Evolutionary conservation across 2,329 filamentous ascomycete species (phyloP).

Genomic region (Aspergillus unguis): DNA sequence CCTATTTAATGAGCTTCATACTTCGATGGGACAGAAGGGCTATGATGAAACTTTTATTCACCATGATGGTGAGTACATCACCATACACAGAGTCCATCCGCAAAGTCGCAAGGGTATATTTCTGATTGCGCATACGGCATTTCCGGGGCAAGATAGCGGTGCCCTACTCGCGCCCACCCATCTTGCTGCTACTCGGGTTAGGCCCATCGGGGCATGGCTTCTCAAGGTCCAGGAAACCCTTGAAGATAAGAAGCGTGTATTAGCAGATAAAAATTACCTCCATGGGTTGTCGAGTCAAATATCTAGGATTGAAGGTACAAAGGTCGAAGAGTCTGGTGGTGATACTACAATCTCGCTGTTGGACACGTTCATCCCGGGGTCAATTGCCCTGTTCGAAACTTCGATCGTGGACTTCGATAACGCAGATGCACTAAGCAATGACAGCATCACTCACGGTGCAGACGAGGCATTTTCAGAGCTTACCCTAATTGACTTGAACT

Average conservation of each 20-base stretch:
- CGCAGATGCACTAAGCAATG: slow-evolving; percentile 76
- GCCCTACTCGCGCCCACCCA: slow-evolving; percentile 75
- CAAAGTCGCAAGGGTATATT: slow-evolving; percentile 91
- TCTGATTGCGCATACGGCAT: slow-evolving; percentile 92
- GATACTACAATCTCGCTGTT: slow-evolving; percentile 78
- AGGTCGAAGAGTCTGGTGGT: slow-evolving; percentile 66
- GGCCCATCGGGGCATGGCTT: slow-evolving; percentile 85
- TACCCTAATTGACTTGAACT: slow-evolving; percentile 81
- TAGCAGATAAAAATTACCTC: slow-evolving; percentile 68
- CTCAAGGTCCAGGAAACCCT: slow-evolving; percentile 80
- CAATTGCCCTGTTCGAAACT: slow-evolving; percentile 92
- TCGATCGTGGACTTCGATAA: slow-evolving; percentile 90
- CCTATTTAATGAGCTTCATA: slow-evolving; percentile 90
- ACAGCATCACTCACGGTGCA: slow-evolving; percentile 71
- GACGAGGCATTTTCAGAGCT: slow-evolving; percentile 73
- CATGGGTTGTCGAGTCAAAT: slow-evolving; percentile 82
- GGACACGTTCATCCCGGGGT: slow-evolving; percentile 84
- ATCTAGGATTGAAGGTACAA: slow-evolving; percentile 68
- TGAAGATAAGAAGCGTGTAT: slow-evolving; percentile 62
- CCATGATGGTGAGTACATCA: slow-evolving; percentile 94
- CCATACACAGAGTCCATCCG: slow-evolving; percentile 90
- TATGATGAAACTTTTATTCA: slow-evolving; percentile 96
- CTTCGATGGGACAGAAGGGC: slow-evolving; percentile 88
- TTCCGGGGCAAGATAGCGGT: slow-evolving; percentile 83
- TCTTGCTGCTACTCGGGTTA: slow-evolving; percentile 78